Percentiles rank a stretch among this genome's conserved stretches.
These are phyloP conservation scores for Orychophragmus violaceus DNA, from an alignment of 345 rosid genomes.

Conservation along the genomic window DNA sequence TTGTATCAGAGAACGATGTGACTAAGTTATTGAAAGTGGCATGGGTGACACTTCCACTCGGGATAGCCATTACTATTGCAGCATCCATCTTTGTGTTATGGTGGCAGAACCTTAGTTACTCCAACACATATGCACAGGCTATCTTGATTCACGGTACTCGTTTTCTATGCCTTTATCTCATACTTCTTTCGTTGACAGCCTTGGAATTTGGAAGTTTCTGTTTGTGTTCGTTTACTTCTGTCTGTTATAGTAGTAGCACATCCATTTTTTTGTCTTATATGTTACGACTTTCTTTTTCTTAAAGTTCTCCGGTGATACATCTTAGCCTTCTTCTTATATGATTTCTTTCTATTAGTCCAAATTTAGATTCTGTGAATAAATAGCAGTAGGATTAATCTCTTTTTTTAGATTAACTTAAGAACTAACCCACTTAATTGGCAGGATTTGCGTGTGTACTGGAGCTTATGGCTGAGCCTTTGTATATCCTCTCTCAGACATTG, in stretches of 20 bases:
- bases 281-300: too few species aligned
- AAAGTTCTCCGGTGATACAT: not conserved
- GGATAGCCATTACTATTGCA: slow-evolving; percentile 48
- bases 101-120: slow-evolving; percentile 69
- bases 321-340: too few species aligned
- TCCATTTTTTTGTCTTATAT: too few species aligned
- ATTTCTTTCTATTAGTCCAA: too few species aligned
- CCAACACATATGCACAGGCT: slow-evolving; percentile 64
- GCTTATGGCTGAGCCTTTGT: slow-evolving; percentile 85
- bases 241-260: not conserved
- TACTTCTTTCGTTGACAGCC: not conserved
- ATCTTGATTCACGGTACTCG: slow-evolving; percentile 75
- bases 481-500: slow-evolving; percentile 82
- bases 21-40: slow-evolving; percentile 66
- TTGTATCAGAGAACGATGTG: slow-evolving; percentile 36
- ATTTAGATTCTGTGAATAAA: too few species aligned
- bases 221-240: not conserved
- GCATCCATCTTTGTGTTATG: slow-evolving; percentile 56
- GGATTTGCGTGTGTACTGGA: slow-evolving; percentile 82
- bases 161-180: not conserved
- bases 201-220: not conserved
- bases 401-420: not conserved
- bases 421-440: slow-evolving; percentile 31
- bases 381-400: not conserved
- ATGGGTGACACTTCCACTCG: slow-evolving; percentile 73